phyloP scores from a whole-genome alignment of 2,329 filamentous ascomycete species.

The Hysterium pulicare region DNA sequence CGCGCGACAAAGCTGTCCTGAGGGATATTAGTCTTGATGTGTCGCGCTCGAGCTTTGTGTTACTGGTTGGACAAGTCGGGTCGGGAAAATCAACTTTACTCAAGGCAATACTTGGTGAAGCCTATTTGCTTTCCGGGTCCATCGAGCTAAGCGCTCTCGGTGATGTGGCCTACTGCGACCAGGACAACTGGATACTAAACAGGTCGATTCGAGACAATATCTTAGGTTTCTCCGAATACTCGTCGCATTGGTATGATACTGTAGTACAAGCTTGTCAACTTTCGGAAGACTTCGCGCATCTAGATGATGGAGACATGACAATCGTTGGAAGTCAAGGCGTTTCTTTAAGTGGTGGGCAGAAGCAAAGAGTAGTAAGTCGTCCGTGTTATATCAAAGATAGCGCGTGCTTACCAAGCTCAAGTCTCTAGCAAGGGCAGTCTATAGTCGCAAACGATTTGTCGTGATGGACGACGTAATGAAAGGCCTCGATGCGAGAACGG shows the following conservation, averaged over 20 bases:
- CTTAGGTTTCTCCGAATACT: conserved; percentile 5
- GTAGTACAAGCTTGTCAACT: conserved; percentile 20
- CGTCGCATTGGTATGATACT: conserved; percentile 21
- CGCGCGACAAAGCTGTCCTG: conserved; percentile 16
- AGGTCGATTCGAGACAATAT: not conserved
- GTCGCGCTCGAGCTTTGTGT: conserved; percentile 16
- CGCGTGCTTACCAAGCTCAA: no score
- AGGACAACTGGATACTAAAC: conserved; percentile 11
- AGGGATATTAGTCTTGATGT: conserved; percentile 11
- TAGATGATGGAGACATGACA: conserved; percentile 26
- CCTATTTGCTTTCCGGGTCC: conserved; percentile 24
- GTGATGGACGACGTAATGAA: not conserved
- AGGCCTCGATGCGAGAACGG: not conserved
- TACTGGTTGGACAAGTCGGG: conserved; percentile 26
- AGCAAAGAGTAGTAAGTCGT: conserved; percentile 7
- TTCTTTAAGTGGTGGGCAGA: conserved; percentile 47
- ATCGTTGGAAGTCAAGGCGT: conserved; percentile 45
- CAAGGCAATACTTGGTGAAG: conserved; percentile 33
- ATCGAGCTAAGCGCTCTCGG: conserved; percentile 10
- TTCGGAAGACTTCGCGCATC: conserved; percentile 10
- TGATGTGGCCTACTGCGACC: conserved; percentile 14
- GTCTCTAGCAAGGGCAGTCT: not conserved
- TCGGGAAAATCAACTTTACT: conserved; percentile 35
- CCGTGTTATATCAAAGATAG: no score
- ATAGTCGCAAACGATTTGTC: not conserved